Evolutionary conservation across 2,329 filamentous ascomycete genomes (phyloP).

Genomic region (Didymella pomorum): DNA sequence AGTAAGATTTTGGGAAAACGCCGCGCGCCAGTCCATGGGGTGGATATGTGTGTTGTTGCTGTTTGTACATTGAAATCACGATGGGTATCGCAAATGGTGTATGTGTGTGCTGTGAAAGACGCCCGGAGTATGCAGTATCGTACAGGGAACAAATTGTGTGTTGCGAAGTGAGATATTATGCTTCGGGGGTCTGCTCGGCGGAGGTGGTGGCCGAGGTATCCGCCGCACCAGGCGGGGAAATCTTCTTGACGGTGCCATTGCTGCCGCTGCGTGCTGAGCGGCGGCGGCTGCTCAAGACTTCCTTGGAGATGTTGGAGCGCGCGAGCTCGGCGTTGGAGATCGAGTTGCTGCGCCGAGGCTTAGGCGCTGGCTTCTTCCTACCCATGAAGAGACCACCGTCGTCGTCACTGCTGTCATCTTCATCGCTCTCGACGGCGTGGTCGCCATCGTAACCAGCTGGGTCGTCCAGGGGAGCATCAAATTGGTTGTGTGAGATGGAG

Average conservation of each 20-base stretch:
- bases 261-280: conserved; percentile 58
- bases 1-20: conserved; percentile 10
- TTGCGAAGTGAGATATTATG: conserved; percentile 2
- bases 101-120: conserved; percentile 4
- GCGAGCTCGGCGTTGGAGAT: conserved; percentile 50
- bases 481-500: conserved; percentile 46
- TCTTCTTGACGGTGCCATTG: conserved; percentile 60
- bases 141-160: conserved; percentile 13
- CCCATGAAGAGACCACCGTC: conserved; percentile 53
- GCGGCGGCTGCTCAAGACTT: conserved; percentile 40
- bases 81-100: conserved; percentile 17
- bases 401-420: conserved; percentile 51
- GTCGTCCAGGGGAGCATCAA: conserved; percentile 38
- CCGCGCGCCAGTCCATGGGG: conserved; percentile 17
- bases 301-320: conserved; percentile 37
- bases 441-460: conserved; percentile 52
- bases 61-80: conserved; percentile 21
- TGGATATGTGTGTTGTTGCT: conserved; percentile 13
- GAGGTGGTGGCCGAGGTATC: conserved; percentile 2
- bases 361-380: conserved; percentile 46
- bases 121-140: conserved; percentile 20
- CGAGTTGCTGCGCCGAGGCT: conserved; percentile 47
- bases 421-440: conserved; percentile 53
- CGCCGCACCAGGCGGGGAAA: conserved; percentile 39
- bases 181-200: conserved; percentile 11